Evolutionary conservation across 1,284 basidiomycete genomes (phyloP).

Genomic region (Ceratobasidium sp.): DNA sequence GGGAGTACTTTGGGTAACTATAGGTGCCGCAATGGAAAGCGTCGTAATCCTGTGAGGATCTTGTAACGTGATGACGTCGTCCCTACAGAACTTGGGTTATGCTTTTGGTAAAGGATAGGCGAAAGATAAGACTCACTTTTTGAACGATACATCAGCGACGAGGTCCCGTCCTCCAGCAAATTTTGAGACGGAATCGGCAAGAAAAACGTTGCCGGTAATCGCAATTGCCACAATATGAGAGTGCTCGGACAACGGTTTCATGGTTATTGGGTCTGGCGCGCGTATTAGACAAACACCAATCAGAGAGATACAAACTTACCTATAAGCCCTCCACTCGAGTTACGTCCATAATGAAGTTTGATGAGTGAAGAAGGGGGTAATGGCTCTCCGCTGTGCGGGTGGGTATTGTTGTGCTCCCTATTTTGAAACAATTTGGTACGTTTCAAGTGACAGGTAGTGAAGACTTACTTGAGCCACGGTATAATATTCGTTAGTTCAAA

Average conservation of each 20-base stretch:
- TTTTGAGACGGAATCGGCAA: slow-evolving; percentile 87
- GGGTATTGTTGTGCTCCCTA: slow-evolving; percentile 78
- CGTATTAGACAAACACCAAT: neutral
- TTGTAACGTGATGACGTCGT: slow-evolving; percentile 92
- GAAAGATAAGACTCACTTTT: slow-evolving; percentile 67
- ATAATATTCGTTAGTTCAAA: slow-evolving; percentile 91
- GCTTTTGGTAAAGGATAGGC: neutral
- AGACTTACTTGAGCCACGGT: slow-evolving; percentile 87
- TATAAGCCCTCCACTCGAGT: slow-evolving; percentile 75
- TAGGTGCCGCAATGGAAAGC: slow-evolving; percentile 50
- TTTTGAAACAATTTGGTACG: slow-evolving; percentile 29
- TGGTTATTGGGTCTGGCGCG: slow-evolving; percentile 86
- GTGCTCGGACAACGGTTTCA: slow-evolving; percentile 91
- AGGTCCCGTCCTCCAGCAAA: slow-evolving; percentile 81
- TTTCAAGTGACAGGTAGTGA: slow-evolving; percentile 40
- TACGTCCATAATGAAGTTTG: slow-evolving; percentile 86
- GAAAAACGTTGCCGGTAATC: slow-evolving; percentile 91
- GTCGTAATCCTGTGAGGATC: slow-evolving; percentile 72
- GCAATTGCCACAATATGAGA: slow-evolving; percentile 91
- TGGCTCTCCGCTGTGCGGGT: slow-evolving; percentile 89
- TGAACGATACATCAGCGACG: slow-evolving; percentile 85
- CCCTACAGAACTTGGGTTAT: slow-evolving; percentile 57
- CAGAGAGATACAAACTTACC: neutral
- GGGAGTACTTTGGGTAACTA: slow-evolving; percentile 54
- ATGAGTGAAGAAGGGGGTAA: slow-evolving; percentile 84